phyloP scores from a whole-genome alignment of 805 yeast genomes.

The Lipomyces yamadae region DNA sequence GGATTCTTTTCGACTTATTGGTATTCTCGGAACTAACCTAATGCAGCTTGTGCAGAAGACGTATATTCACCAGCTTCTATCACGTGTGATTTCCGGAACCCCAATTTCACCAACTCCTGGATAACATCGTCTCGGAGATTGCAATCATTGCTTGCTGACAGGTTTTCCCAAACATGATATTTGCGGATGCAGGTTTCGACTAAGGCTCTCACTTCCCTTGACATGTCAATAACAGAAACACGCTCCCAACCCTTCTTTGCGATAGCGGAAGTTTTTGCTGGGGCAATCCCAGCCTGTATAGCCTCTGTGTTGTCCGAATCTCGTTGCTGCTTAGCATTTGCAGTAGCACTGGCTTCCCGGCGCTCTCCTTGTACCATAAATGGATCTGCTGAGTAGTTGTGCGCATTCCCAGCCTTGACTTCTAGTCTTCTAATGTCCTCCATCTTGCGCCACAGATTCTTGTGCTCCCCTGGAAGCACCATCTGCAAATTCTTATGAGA shows the following conservation, averaged over 20 bases:
- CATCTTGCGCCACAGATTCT: constrained; percentile 74
- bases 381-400: constrained; percentile 72
- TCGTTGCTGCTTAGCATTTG: constrained; percentile 18
- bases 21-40: constrained; percentile 40
- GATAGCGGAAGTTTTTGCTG: constrained; percentile 5
- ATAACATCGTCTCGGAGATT: constrained; percentile 31
- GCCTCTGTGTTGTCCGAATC: constrained; percentile 22
- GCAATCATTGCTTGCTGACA: neutral
- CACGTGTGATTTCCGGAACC: constrained; percentile 73
- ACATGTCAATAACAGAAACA: constrained; percentile 70
- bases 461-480: constrained; percentile 84
- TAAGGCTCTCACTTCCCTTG: constrained; percentile 62
- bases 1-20: neutral
- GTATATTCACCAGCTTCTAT: constrained; percentile 69
- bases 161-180: constrained; percentile 42
- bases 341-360: constrained; percentile 54
- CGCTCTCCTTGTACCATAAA: constrained; percentile 69
- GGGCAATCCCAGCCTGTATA: constrained; percentile 18
- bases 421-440: constrained; percentile 62
- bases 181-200: constrained; percentile 63
- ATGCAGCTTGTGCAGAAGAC: constrained; percentile 54
- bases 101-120: constrained; percentile 52
- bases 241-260: constrained; percentile 67
- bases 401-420: constrained; percentile 55
- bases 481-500: constrained; percentile 81